A percentile compares a stretch with the other conserved stretches of the same genome.
phyloP scores from a whole-genome alignment of 2,329 filamentous ascomycete species.

The Chrysoporthe cubensis region DNA sequence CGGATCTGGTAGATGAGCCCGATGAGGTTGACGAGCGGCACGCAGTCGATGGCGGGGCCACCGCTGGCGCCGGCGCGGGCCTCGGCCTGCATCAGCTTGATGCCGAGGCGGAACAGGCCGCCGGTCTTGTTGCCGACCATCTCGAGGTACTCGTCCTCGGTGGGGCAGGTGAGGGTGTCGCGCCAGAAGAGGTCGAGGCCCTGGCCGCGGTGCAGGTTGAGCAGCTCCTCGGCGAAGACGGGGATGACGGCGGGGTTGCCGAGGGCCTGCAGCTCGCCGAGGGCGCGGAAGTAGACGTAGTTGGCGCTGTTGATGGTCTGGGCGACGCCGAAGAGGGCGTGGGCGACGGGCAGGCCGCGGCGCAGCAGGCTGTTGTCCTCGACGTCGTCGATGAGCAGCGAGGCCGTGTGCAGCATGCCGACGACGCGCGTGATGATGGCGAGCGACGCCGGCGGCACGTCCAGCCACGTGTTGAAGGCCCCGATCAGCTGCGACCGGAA shows the following conservation, averaged over 20 bases:
- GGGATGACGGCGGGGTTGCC: conserved; percentile 66
- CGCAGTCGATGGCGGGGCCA: conserved; percentile 62
- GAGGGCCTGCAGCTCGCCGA: conserved; percentile 75
- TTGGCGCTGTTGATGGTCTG: conserved; percentile 92
- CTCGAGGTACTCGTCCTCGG: conserved; percentile 88
- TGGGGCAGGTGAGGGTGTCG: conserved; percentile 81
- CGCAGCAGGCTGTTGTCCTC: conserved; percentile 72
- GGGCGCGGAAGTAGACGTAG: conserved; percentile 82
- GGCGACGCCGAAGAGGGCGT: conserved; percentile 81
- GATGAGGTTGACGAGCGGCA: conserved; percentile 82
- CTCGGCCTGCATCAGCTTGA: conserved; percentile 88
- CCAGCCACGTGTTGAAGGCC: conserved; percentile 80
- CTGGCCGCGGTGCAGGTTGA: conserved; percentile 84
- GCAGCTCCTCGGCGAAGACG: conserved; percentile 80
- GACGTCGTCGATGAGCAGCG: conserved; percentile 83
- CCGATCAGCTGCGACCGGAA: conserved; percentile 79
- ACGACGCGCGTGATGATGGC: conserved; percentile 78
- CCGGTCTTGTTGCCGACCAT: conserved; percentile 94
- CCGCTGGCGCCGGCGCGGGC: conserved; percentile 37
- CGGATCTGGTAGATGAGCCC: conserved; percentile 89
- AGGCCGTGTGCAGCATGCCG: conserved; percentile 85
- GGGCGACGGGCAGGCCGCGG: conserved; percentile 79
- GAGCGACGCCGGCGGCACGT: conserved; percentile 71
- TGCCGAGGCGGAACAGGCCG: conserved; percentile 80
- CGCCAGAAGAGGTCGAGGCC: conserved; percentile 93